Evolutionary conservation across 352 stramenopile species (phyloP).

Genomic region (Blastocystis sp.): DNA sequence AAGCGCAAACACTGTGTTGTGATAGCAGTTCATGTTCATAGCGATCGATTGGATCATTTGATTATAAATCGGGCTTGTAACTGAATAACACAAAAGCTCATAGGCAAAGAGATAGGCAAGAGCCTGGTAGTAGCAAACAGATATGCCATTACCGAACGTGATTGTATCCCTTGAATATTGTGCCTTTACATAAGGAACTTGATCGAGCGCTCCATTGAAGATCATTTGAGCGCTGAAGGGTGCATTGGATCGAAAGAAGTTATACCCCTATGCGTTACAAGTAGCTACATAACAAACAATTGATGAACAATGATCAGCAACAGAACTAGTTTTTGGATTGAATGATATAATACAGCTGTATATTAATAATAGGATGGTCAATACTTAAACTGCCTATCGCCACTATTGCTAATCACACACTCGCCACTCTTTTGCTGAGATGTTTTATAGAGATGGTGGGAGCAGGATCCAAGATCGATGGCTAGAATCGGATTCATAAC

Average conservation of each 20-base stretch:
- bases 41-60: too few relatives aligned
- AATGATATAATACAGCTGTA: background rate
- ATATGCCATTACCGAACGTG: background rate
- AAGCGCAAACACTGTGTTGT: too few relatives aligned
- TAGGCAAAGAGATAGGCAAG: background rate
- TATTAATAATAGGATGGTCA: background rate
- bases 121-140: background rate
- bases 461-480: background rate
- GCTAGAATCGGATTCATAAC: conserved; percentile 1
- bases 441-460: background rate
- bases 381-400: background rate
- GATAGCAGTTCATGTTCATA: too few relatives aligned
- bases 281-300: background rate
- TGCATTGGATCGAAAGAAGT: too few relatives aligned
- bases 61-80: too few relatives aligned
- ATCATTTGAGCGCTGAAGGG: too few relatives aligned
- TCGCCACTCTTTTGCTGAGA: background rate
- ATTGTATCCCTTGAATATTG: background rate
- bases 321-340: background rate
- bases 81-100: background rate
- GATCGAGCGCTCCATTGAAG: too few relatives aligned
- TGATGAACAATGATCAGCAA: background rate
- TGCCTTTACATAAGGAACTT: too few relatives aligned
- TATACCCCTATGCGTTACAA: too few relatives aligned
- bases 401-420: background rate